Percentiles rank a stretch among this genome's conserved stretches.
Conservation (phyloP, 768 basidiomycete genomes). For the Serendipita sp. region DNA sequence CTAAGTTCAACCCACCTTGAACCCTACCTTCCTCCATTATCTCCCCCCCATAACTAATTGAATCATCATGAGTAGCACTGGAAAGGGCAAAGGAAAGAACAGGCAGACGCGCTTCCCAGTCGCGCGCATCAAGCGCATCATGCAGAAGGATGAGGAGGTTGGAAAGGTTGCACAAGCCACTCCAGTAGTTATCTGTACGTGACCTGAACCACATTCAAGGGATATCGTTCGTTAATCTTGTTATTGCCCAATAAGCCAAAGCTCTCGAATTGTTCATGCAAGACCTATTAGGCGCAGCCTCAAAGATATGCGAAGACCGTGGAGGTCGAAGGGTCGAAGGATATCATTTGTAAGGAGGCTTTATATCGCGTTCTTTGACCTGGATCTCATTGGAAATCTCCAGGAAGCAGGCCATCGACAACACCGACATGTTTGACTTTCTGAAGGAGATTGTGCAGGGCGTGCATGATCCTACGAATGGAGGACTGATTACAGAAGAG, state of each 20-base stretch:
- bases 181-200: slow-evolving; percentile 87
- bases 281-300: slow-evolving; percentile 65
- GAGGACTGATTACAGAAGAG: slow-evolving; percentile 42
- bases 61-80: neutral
- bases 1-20: too few species aligned
- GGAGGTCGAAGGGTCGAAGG: slow-evolving; percentile 81
- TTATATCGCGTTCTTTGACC: neutral
- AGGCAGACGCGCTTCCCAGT: slow-evolving; percentile 86
- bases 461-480: slow-evolving; percentile 75
- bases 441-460: slow-evolving; percentile 78
- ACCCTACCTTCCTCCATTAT: too few species aligned
- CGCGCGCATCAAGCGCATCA: slow-evolving; percentile 96
- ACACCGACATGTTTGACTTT: slow-evolving; percentile 82
- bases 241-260: slow-evolving; percentile 43
- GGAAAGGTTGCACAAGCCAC: slow-evolving; percentile 96
- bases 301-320: slow-evolving; percentile 59
- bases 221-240: neutral
- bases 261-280: slow-evolving; percentile 84
- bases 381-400: neutral
- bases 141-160: slow-evolving; percentile 99
- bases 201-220: neutral
- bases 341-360: slow-evolving; percentile 68
- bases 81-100: slow-evolving; percentile 34
- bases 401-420: slow-evolving; percentile 86
- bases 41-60: too few species aligned